Percentiles rank a stretch among this genome's conserved stretches.
phyloP scores from a whole-genome alignment of 192 early-diverging fungal species.

The Mortierella antarctica region DNA sequence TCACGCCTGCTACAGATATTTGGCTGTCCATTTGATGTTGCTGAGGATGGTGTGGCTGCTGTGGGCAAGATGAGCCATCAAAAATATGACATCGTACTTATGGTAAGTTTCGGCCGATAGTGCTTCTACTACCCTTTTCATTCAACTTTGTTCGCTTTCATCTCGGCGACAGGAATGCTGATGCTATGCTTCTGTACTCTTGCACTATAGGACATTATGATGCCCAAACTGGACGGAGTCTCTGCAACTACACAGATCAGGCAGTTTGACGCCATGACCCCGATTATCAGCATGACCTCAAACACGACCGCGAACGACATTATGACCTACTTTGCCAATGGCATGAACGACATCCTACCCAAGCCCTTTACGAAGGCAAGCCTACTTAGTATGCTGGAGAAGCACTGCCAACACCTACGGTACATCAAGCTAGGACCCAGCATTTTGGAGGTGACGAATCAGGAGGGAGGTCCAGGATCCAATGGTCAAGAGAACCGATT shows the following conservation, averaged over 20 bases:
- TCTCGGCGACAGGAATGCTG: no score
- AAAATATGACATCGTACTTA: slow-evolving; percentile 79
- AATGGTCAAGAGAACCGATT: slow-evolving; percentile 21
- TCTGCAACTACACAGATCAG: slow-evolving; percentile 73
- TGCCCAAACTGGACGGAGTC: slow-evolving; percentile 78
- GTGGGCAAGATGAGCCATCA: slow-evolving; percentile 65
- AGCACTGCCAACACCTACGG: slow-evolving; percentile 62
- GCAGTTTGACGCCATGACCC: slow-evolving; percentile 72
- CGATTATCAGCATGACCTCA: slow-evolving; percentile 80
- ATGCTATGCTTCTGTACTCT: neutral
- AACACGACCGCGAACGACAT: slow-evolving; percentile 71
- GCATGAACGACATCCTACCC: slow-evolving; percentile 78
- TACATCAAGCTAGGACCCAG: slow-evolving; percentile 35
- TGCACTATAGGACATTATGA: slow-evolving; percentile 69
- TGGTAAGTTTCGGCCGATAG: slow-evolving; percentile 54
- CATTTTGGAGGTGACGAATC: slow-evolving; percentile 4
- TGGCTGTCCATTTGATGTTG: slow-evolving; percentile 75
- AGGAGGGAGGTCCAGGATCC: neutral
- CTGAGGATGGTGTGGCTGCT: slow-evolving; percentile 73
- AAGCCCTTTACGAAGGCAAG: slow-evolving; percentile 70
- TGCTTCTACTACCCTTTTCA: neutral
- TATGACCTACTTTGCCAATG: slow-evolving; percentile 69
- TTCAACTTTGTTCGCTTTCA: neutral
- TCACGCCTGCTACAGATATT: slow-evolving; percentile 65
- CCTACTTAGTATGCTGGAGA: slow-evolving; percentile 63